Base-by-base conservation (phyloP, 208 protist species). In the Leishmania aethiopica region DNA sequence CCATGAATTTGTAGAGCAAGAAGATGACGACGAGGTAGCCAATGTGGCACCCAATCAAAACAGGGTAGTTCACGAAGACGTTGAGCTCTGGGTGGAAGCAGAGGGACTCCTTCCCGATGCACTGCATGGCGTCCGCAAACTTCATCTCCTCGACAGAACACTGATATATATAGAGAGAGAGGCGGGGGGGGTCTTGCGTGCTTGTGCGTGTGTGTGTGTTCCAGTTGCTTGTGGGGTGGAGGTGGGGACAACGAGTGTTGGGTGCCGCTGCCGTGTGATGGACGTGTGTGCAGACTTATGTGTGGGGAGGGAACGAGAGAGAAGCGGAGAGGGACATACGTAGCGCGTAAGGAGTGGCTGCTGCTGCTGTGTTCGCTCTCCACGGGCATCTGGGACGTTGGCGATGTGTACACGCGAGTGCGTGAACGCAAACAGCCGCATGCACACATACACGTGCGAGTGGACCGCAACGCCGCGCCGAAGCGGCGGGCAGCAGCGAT, bases 81-180 rank as follows among this genome's bases (percentile, higher is more conserved):
- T 94, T 92, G 75, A 91, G 86, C 67, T 87, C 51, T 19, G 89
- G 84, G 73, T 91, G 86, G 86, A 97, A 97, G 85, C 92, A 94
- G 72, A 96, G 86, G 45, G 89, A 92, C n/a, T 86, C 84, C 40
- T 81, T 81, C 51, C 84, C 89, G 47, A 84, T 72, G 87, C 91
- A 95, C 59, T 66, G 71, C 13, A 13, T 13, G 15, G 77, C 81
- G 6, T 84, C 62, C 17, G 73, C 51, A 37, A 66, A 75, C 70
- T 82, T 25, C 79, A 81, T 82, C 49, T 15, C 5, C 25, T 70
- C 66, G 67, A 73, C 47, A 11, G 22, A 51, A 11, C 3, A 73
- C 40, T 17, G 67, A 15, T 73, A 51, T 51, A 17, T 42, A 4
- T 22, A 73, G 35, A 45, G 8, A 73, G 25, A 5, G 25, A 35